Percentiles rank a stretch among this genome's conserved stretches.
These are phyloP conservation scores for Salix dunnii DNA, from an alignment of 345 rosid species.

Conservation along the genomic window DNA sequence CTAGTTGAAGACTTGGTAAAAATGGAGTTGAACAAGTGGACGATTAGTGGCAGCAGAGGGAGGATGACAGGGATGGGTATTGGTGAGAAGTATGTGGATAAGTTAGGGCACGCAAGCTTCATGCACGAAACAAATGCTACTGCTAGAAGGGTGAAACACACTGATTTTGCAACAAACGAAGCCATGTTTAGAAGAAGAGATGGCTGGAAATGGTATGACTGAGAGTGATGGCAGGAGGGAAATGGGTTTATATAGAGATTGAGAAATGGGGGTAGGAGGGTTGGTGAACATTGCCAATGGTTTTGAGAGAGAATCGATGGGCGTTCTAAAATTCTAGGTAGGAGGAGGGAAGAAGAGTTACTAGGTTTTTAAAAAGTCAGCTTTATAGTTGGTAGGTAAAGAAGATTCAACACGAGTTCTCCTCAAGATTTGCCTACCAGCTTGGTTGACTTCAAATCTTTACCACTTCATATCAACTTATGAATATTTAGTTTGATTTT, in stretches of 20 bases:
- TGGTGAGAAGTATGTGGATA: neutral
- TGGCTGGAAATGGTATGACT: neutral
- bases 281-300: neutral
- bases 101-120: neutral
- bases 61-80: neutral
- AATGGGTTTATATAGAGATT: neutral
- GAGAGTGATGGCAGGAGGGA: neutral
- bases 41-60: neutral
- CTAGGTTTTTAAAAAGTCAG: neutral
- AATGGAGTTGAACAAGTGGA: neutral
- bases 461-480: no score
- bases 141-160: neutral
- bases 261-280: neutral
- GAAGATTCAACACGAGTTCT: neutral
- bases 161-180: neutral
- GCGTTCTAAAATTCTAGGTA: neutral
- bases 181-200: neutral
- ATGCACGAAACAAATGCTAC: neutral
- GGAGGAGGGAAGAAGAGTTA: neutral
- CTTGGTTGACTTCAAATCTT: no score
- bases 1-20: neutral
- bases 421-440: no score
- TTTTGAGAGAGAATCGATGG: neutral
- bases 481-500: no score
- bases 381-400: neutral